Base-by-base conservation (phyloP, 352 stramenopile genomes). In the Albugo candida region DNA sequence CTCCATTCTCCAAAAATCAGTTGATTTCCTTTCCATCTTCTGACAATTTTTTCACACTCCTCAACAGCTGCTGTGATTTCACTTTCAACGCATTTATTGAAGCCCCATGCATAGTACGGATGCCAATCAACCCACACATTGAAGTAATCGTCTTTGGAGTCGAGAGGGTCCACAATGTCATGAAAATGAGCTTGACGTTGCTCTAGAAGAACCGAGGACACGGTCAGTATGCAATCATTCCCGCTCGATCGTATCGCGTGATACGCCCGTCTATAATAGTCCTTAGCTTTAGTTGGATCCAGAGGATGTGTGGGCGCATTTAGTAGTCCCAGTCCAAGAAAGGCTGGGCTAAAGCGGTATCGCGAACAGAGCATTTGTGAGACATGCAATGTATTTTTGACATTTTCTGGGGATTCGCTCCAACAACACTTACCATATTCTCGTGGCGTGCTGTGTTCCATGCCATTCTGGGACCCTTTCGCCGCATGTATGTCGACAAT, bases 401-500 rank as follows among this genome's bases (percentile, higher is more conserved):
- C 49, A 27, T 59, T 67, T 0, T 14, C 46, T 5, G 41, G 37
- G 36, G 48, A 57, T n/a, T 53, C 34, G 45, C 48, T 58, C 59
- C 59, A 67, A 20, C 51, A 41, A 36, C 55, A 52, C 37, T 40
- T 44, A 18, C 48, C 34, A 0, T 21, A 5, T 2, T 39, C 14
- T 0, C 44, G 48, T 14, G 64, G 21, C 2, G 59, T 64, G 36
- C 54, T 65, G 51, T 81, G 67, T 38, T 84, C 67, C 41, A 66
- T 63, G 24, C 65, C 68, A 57, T 76, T 81, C 50, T 83, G 65
- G 1, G 54, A 70, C 17, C 70, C 67, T 19, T 55, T 56, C 42
- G 66, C 60, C 13, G 56, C 70, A 55, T 83, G 70, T 19, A 87
- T 58, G 52, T 77, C 70, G n/a, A 70, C 43, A 56, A 73, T 65